A percentile compares a stretch with the other conserved stretches of the same genome.
These are phyloP conservation scores for barrel medic (Medicago truncatula) DNA, from an alignment of 306 rosid genomes.

Conservation along the genomic window MtrunA17r5.0-ANR NC_053043.1:5302001-5302500, in stretches of 20 bases:
- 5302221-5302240: slow-evolving; percentile 42
- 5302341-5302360: too few relatives aligned
- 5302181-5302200: neutral
- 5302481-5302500: slow-evolving; percentile 38
- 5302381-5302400: slow-evolving; percentile 45
- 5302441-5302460: slow-evolving; percentile 36
- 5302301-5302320: too few relatives aligned
- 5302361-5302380: too few relatives aligned
- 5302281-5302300: neutral
- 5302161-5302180: slow-evolving; percentile 30
- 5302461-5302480: slow-evolving; percentile 37
- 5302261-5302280: slow-evolving; percentile 35
- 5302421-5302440: slow-evolving; percentile 48
- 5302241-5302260: slow-evolving; percentile 44
- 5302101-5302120: neutral
- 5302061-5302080: slow-evolving; percentile 40
- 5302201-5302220: slow-evolving; percentile 31
- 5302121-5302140: slow-evolving; percentile 6
- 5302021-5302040: slow-evolving; percentile 44
- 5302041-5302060: slow-evolving; percentile 51
- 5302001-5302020: slow-evolving; percentile 41
- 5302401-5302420: slow-evolving; percentile 47
- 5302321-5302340: too few relatives aligned
- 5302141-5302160: slow-evolving; percentile 40
- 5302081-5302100: slow-evolving; percentile 44